Evolutionary conservation across 305 asterid species (phyloP).

Genomic region (Fraxinus floribunda): DNA sequence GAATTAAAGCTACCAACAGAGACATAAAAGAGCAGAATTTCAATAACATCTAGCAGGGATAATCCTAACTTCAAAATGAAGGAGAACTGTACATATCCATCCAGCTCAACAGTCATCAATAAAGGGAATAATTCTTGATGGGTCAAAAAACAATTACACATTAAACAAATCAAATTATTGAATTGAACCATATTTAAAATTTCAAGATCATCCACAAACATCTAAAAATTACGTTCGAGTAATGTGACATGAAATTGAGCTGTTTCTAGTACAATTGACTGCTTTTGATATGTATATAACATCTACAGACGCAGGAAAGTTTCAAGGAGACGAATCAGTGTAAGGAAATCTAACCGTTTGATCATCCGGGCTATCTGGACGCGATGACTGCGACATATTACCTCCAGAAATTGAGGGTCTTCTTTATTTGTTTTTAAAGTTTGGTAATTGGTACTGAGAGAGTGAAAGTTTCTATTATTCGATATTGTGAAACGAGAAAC

Average conservation of each 20-base stretch:
- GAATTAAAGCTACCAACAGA: neutral
- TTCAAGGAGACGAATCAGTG: neutral
- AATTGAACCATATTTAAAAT: neutral
- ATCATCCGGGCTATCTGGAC: conserved; percentile 44
- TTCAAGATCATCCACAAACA: neutral
- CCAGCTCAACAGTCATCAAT: neutral
- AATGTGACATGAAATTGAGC: neutral
- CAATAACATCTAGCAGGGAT: neutral
- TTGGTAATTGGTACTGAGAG: neutral
- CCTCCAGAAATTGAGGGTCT: neutral
- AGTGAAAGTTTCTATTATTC: neutral
- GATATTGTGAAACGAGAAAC: neutral
- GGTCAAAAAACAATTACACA: neutral
- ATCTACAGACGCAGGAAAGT: neutral
- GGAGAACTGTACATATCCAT: neutral
- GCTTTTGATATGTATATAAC: neutral
- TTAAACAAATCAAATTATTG: neutral
- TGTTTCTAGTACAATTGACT: neutral
- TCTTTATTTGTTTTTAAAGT: neutral
- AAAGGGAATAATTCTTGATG: neutral
- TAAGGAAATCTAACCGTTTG: conserved; percentile 31
- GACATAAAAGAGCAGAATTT: neutral
- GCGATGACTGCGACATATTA: conserved; percentile 51
- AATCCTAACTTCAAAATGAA: neutral
- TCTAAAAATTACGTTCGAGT: neutral